Evolutionary conservation across 2,329 filamentous ascomycete genomes (phyloP).

Genomic region (Proliferodiscus dingleyae): DNA sequence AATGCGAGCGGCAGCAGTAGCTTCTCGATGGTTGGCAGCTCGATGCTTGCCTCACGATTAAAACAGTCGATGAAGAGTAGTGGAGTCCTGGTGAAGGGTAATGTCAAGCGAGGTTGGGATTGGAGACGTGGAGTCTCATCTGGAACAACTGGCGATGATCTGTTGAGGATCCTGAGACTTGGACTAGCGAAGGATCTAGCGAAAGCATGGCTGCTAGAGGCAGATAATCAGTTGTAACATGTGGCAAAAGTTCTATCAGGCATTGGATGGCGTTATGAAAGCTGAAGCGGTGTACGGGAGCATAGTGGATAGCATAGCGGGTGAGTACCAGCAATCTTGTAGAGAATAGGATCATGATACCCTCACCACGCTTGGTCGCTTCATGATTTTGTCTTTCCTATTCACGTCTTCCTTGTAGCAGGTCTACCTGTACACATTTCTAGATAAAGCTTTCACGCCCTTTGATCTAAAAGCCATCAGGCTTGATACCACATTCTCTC

Average conservation of each 20-base stretch:
- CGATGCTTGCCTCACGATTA: conserved; percentile 61
- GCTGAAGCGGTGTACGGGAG: conserved; percentile 3
- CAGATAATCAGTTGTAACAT: conserved; percentile 40
- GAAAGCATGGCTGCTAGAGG: conserved; percentile 62
- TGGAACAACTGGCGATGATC: conserved; percentile 57
- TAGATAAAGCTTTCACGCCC: no score
- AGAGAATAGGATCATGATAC: conserved; percentile 18
- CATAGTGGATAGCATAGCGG: conserved; percentile 12
- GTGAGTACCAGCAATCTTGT: conserved; percentile 2
- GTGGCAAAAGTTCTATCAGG: conserved; percentile 3
- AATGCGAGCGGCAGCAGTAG: conserved; percentile 50
- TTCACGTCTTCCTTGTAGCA: no score
- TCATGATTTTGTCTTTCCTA: no score
- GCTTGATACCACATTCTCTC: conserved; percentile 28
- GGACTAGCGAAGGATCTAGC: conserved; percentile 72
- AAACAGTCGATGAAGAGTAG: conserved; percentile 56
- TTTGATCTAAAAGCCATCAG: conserved; percentile 27
- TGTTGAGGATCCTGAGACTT: conserved; percentile 68
- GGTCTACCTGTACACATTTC: no score
- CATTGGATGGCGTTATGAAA: conserved; percentile 15
- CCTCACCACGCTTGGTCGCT: no score
- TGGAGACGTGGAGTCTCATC: conserved; percentile 58
- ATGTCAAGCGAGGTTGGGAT: conserved; percentile 63
- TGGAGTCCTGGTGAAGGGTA: conserved; percentile 42
- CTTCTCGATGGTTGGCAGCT: conserved; percentile 65